Evolutionary conservation across 1,139 yeast species (phyloP).

Genomic region (Suhomyces taliae): DNA sequence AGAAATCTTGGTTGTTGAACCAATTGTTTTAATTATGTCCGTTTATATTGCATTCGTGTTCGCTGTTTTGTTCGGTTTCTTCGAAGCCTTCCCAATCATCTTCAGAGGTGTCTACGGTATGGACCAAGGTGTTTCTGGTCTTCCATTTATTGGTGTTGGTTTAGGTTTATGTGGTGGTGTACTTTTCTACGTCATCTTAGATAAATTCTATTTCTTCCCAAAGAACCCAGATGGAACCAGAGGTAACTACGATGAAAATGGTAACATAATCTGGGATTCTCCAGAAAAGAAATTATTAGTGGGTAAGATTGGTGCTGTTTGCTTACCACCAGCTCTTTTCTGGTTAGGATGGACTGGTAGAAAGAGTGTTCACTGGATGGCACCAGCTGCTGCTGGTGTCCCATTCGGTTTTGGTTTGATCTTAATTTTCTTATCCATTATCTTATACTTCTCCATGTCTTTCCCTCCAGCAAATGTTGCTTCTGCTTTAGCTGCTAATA

Average conservation of each 20-base stretch:
- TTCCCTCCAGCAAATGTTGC: constrained; percentile 77
- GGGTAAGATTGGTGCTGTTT: constrained; percentile 60
- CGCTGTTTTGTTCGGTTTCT: constrained; percentile 75
- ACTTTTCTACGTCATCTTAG: constrained; percentile 47
- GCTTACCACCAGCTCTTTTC: constrained; percentile 67
- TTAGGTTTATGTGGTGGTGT: constrained; percentile 61
- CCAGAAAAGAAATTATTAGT: constrained; percentile 42
- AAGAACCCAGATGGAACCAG: constrained; percentile 64
- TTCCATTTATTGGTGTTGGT: constrained; percentile 70
- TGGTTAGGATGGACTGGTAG: constrained; percentile 85
- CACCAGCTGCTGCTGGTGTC: constrained; percentile 70
- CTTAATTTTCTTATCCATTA: constrained; percentile 68
- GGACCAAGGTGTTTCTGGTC: constrained; percentile 61
- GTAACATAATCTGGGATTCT: constrained; percentile 44
- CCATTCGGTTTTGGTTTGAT: constrained; percentile 77
- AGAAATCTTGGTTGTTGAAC: constrained; percentile 65
- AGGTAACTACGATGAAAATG: constrained; percentile 56
- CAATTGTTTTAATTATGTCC: constrained; percentile 67
- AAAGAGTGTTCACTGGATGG: constrained; percentile 71
- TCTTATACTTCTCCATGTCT: constrained; percentile 69
- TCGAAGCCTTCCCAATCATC: constrained; percentile 75
- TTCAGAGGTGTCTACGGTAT: constrained; percentile 62
- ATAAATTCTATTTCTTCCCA: constrained; percentile 50
- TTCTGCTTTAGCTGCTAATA: constrained; percentile 79
- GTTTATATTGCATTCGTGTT: constrained; percentile 69